Evolutionary conservation across 495 filamentous ascomycete genomes (phyloP).

Genomic region (Penicillium manginii): DNA sequence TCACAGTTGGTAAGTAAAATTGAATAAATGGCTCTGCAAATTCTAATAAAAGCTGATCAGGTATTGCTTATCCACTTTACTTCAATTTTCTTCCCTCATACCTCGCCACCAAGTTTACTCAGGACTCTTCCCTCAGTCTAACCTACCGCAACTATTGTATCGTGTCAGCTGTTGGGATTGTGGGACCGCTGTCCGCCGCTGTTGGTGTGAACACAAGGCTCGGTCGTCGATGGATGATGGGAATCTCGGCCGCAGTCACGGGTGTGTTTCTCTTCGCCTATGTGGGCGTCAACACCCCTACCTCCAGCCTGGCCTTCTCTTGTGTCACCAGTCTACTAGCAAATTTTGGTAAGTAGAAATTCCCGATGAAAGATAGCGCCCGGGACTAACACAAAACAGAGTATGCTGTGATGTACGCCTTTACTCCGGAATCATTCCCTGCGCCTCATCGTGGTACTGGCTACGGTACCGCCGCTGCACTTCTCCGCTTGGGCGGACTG

Average conservation of each 20-base stretch:
- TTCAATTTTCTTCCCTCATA: constrained; percentile 42
- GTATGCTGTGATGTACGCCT: constrained; percentile 59
- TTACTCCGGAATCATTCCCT: constrained; percentile 60
- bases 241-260: constrained; percentile 34
- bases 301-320: constrained; percentile 32
- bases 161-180: constrained; percentile 32
- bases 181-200: constrained; percentile 34
- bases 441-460: constrained; percentile 57
- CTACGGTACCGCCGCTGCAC: constrained; percentile 46
- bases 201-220: constrained; percentile 33
- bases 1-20: constrained; percentile 30
- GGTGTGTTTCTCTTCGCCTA: constrained; percentile 41
- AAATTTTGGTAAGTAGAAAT: constrained; percentile 34
- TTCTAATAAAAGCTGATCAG: constrained; percentile 9
- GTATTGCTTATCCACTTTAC: constrained; percentile 40
- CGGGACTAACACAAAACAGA: constrained; percentile 20
- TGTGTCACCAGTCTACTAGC: constrained; percentile 33
- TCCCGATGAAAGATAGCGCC: not conserved
- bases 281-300: constrained; percentile 28
- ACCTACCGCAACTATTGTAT: constrained; percentile 43
- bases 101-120: constrained; percentile 33
- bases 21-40: not conserved
- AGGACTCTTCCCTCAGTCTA: constrained; percentile 27
- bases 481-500: constrained; percentile 34
- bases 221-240: constrained; percentile 41